Conservation (phyloP, 2,329 filamentous ascomycete species). For the Sporothrix dimorphospora region DNA sequence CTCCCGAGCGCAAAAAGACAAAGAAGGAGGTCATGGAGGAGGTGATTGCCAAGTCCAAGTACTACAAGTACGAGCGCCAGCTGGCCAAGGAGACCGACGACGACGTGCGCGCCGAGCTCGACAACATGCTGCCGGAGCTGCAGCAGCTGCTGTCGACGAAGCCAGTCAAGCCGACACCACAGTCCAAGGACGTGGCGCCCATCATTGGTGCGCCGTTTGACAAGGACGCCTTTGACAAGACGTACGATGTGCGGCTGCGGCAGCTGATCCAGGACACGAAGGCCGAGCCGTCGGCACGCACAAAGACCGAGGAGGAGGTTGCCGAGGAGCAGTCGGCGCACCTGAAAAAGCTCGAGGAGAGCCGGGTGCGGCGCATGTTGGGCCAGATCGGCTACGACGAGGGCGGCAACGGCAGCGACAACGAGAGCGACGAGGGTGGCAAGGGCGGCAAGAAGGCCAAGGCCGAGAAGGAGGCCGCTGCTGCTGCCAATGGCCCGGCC, state of each 20-base stretch:
- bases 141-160: conserved; percentile 67
- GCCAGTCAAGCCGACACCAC: conserved; percentile 26
- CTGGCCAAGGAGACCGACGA: conserved; percentile 91
- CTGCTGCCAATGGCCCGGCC: neutral
- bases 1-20: conserved; percentile 85
- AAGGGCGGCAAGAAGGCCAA: conserved; percentile 54
- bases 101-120: conserved; percentile 79
- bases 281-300: conserved; percentile 82
- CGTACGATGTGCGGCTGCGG: conserved; percentile 84
- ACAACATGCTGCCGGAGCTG: conserved; percentile 79
- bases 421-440: conserved; percentile 49
- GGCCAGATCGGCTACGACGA: conserved; percentile 70
- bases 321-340: conserved; percentile 75
- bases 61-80: conserved; percentile 93
- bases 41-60: conserved; percentile 94
- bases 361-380: conserved; percentile 81
- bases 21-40: conserved; percentile 99
- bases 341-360: conserved; percentile 79
- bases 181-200: conserved; percentile 34
- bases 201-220: conserved; percentile 50
- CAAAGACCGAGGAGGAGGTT: conserved; percentile 88
- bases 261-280: conserved; percentile 83
- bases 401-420: conserved; percentile 60
- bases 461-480: conserved; percentile 39
- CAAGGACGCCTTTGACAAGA: conserved; percentile 72